Conservation (phyloP, 2,329 filamentous ascomycete genomes). For the Calonectria pauciramosa region DNA sequence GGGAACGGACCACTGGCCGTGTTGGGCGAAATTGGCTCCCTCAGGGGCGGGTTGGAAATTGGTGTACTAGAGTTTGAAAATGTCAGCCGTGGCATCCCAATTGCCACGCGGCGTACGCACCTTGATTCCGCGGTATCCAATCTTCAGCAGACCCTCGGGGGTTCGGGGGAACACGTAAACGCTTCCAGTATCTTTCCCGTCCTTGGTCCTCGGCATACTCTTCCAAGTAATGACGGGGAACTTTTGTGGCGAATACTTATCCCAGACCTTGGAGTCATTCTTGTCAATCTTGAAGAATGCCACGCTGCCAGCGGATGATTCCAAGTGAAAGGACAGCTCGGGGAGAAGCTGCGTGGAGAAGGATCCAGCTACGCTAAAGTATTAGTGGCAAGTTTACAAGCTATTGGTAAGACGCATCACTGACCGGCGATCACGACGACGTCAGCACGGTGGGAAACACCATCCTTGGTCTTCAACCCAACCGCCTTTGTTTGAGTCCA, state of each 20-base stretch:
- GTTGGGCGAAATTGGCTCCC: background rate
- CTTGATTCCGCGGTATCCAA: background rate
- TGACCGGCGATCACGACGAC: background rate
- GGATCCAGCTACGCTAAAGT: background rate
- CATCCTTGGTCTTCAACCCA: background rate
- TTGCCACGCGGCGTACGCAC: background rate
- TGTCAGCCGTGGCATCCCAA: background rate
- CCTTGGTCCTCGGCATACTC: background rate
- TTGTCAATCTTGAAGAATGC: background rate
- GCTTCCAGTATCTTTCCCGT: background rate
- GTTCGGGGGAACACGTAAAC: background rate
- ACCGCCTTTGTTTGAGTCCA: background rate
- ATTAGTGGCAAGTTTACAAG: background rate
- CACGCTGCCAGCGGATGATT: background rate
- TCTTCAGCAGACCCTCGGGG: background rate
- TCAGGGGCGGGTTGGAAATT: background rate
- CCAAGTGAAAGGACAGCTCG: background rate
- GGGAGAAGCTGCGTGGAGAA: background rate
- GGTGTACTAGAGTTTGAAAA: background rate
- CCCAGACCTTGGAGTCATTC: background rate
- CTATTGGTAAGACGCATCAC: background rate
- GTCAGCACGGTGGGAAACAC: background rate
- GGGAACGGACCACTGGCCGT: background rate
- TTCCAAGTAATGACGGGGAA: background rate
- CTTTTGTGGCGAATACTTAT: background rate